These are phyloP conservation scores for Lentinus polychrous DNA, from an alignment of 1,284 basidiomycete genomes.

Conservation along the genomic window DNA sequence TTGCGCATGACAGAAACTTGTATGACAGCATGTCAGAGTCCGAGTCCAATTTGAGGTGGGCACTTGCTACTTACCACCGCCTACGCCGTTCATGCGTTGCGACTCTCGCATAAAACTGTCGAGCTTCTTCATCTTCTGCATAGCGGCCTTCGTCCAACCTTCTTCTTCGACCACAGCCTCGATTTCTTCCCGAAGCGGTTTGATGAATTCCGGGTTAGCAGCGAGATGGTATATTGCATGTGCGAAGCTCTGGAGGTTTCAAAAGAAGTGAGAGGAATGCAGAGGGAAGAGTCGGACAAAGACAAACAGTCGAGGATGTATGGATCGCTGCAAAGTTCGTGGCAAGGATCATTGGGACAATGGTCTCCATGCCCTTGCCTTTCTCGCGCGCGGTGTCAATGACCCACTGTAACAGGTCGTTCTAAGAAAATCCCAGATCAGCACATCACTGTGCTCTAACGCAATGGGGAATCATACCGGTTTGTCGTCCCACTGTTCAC, in stretches of 20 bases:
- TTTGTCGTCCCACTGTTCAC: conserved; percentile 13
- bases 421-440: too few relatives aligned
- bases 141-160: conserved; percentile 37
- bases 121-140: conserved; percentile 37
- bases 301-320: conserved; percentile 23
- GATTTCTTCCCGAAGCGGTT: conserved; percentile 4
- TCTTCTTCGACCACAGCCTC: conserved; percentile 24
- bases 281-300: conserved; percentile 13
- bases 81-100: conserved; percentile 28
- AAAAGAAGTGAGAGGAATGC: background rate
- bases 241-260: conserved; percentile 7
- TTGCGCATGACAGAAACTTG: conserved; percentile 8
- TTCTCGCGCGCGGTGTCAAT: conserved; percentile 11
- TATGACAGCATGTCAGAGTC: background rate
- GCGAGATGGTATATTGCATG: conserved; percentile 6
- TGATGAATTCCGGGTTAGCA: conserved; percentile 2
- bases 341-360: conserved; percentile 16
- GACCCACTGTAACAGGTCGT: conserved; percentile 15
- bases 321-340: conserved; percentile 26
- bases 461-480: conserved; percentile 7
- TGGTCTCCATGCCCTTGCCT: conserved; percentile 6
- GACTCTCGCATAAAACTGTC: conserved; percentile 47
- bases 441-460: background rate
- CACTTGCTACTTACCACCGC: conserved; percentile 10
- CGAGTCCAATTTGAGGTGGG: background rate